phyloP scores from a whole-genome alignment of 768 basidiomycete species.

The Lactarius hengduanensis region DNA sequence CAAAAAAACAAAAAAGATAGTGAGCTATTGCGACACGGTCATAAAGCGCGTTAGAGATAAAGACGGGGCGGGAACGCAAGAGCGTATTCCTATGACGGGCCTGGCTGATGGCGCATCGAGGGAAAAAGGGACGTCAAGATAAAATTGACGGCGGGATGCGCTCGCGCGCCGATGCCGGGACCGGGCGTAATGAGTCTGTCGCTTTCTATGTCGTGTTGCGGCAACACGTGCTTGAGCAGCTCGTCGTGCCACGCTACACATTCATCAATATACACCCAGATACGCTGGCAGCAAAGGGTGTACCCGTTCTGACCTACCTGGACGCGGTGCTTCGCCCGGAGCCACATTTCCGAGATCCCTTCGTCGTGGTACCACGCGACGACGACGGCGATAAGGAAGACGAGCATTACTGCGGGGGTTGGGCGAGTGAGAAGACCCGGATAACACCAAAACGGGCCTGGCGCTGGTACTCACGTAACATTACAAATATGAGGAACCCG shows the following conservation, averaged over 20 bases:
- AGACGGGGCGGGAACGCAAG: too few relatives aligned
- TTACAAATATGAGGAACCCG: neutral
- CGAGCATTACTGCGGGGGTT: conserved; percentile 1
- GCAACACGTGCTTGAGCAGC: conserved; percentile 9
- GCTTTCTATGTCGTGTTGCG: conserved; percentile 8
- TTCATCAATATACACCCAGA: neutral
- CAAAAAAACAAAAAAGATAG: neutral
- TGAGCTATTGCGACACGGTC: neutral
- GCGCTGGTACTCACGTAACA: conserved; percentile 5
- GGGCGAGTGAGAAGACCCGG: neutral
- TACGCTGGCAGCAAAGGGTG: neutral
- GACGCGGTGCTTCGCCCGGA: neutral
- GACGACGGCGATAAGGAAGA: neutral
- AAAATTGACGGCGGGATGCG: neutral
- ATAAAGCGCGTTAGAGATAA: neutral
- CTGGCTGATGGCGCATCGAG: neutral
- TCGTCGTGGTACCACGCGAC: neutral
- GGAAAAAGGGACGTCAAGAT: neutral
- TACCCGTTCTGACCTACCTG: conserved; percentile 4
- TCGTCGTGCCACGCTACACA: conserved; percentile 6
- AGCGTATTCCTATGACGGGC: neutral
- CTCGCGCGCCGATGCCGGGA: neutral
- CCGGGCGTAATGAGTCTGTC: neutral
- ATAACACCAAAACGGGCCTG: neutral
- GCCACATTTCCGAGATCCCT: conserved; percentile 2